Evolutionary conservation across 2,329 filamentous ascomycete genomes (phyloP), one percentile per base, ranked within the genome.

Genomic region (Colletotrichum camelliae): DNA sequence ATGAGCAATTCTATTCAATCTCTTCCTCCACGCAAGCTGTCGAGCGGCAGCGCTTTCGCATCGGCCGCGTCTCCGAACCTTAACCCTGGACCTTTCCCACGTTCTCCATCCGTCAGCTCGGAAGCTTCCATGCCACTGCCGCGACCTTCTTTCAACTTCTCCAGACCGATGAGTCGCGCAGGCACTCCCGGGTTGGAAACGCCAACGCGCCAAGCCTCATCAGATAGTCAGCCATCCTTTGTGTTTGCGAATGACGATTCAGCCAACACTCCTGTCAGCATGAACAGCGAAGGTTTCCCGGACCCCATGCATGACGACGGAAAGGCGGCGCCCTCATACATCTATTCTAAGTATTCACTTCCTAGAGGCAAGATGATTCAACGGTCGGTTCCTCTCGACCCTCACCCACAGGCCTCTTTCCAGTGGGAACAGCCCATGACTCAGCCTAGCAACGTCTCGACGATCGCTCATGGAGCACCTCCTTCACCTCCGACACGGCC

Each of bases 71-170:
- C 94, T 29, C 93, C 93, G 3, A 89, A 88, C 67, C 84, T 90
- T 74, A 88, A 90, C 18, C 88, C 77, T 10, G 66, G 68, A 5
- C 72, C 91, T 33, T 91, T 93, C 80, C 91, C 92, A 74, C 91
- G 96, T 80, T 98, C 96, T 1, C 95, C 96, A 3, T 98, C 97
- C 0, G 90, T 95, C 48, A 93, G 93, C 77, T 98, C 96, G 2
- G 95, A 98, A 77, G 91, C 91, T 67, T 98, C 96, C 3, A 89
- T 90, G 60, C 89, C 84, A 12, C 81, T 96, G 43, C 92, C 93
- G 15, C 91, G 93, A 18, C 94, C 95, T 1, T 92, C 94, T 0
- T 96, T 97, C 85, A 98, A 99, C 85, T 98, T 98, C 83, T 98
- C 97, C 1, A 91, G 97, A 58, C 97, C 97, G 1, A 86, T 98